Evolutionary conservation across 2,329 filamentous ascomycete genomes (phyloP), one percentile per base, ranked within the genome.

Genomic region (Sporothrix schenckii): DNA sequence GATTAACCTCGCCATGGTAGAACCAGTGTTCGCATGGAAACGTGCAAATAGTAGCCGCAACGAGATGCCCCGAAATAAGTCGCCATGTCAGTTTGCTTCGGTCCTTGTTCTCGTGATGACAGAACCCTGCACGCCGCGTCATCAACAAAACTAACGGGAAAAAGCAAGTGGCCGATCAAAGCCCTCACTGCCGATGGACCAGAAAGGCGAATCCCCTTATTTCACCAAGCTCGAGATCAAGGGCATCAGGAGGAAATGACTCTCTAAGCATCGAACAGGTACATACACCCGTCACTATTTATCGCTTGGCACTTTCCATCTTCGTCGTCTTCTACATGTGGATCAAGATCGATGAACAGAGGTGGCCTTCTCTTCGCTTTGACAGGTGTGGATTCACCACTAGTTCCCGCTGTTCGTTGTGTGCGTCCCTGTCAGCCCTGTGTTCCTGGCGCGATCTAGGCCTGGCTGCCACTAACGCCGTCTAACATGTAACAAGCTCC

Each of bases 111-210:
- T 63, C 58, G 9, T 24, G 9, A 3, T 63, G 58, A 19, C 14
- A 44, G 44, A 47, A 7, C 52, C 52, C 39, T 49, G 52, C 50
- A 49, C 52, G 66, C 66, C 66, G 66, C 66, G 66, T 68, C 66
- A 68, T 68, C 66, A 49, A 34, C 3, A 19, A 19, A n/a, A 14
- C 27, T 53, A 54, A 13, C 30, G 30, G 49, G 30, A 54, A 54
- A 34, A n/a, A 56, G 30, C n/a, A 67, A n/a, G 47, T 3, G 16
- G 14, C 30, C 30, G 30, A 10, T 58, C 5, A 3, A 21, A 13
- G 19, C n/a, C 54, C 30, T 14, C n/a, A 39, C 4, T 58, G 9
- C n/a, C 3, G 54, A 58, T n/a, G 53, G 53, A 56, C 30, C 54
- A n/a, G 16, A 41, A 30, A 24, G 7, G 6, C 34, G 34, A 34